phyloP scores from a whole-genome alignment of 768 basidiomycete genomes.

The Auriscalpium microsporum region DNA sequence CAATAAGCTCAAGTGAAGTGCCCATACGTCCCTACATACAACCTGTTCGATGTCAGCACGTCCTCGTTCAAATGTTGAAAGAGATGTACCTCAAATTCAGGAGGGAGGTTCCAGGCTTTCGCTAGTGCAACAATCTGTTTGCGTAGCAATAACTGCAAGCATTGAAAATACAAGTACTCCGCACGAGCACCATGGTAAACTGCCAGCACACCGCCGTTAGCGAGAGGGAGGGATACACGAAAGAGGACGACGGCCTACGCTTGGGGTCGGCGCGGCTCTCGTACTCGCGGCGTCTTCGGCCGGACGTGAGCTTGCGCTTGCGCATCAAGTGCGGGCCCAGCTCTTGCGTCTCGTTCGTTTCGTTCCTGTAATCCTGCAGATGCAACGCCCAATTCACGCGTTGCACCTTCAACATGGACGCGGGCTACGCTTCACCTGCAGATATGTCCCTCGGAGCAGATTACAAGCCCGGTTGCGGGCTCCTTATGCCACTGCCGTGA shows the following conservation, averaged over 20 bases:
- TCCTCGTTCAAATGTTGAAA: not conserved
- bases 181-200: slow-evolving; percentile 81
- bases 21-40: slow-evolving; percentile 77
- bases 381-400: not conserved
- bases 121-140: slow-evolving; percentile 62
- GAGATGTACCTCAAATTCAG: slow-evolving; percentile 64
- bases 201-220: slow-evolving; percentile 22
- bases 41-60: slow-evolving; percentile 32
- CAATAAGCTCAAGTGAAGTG: slow-evolving; percentile 56
- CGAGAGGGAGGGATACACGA: not conserved
- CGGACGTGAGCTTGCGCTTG: slow-evolving; percentile 58
- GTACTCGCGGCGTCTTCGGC: slow-evolving; percentile 41
- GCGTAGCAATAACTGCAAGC: slow-evolving; percentile 73
- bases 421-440: slow-evolving; percentile 46
- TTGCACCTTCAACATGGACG: not conserved
- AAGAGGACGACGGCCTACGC: slow-evolving; percentile 31
- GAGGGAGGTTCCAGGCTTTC: slow-evolving; percentile 60
- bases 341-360: slow-evolving; percentile 63
- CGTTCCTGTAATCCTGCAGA: slow-evolving; percentile 70
- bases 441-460: slow-evolving; percentile 90
- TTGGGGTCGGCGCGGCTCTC: slow-evolving; percentile 50
- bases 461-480: slow-evolving; percentile 67
- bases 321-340: slow-evolving; percentile 52
- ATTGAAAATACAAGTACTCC: slow-evolving; percentile 75
- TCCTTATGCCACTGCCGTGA: slow-evolving; percentile 88